These are phyloP conservation scores for Fonsecaea monophora DNA, from an alignment of 2,329 filamentous ascomycete genomes.

Conservation along the genomic window DNA sequence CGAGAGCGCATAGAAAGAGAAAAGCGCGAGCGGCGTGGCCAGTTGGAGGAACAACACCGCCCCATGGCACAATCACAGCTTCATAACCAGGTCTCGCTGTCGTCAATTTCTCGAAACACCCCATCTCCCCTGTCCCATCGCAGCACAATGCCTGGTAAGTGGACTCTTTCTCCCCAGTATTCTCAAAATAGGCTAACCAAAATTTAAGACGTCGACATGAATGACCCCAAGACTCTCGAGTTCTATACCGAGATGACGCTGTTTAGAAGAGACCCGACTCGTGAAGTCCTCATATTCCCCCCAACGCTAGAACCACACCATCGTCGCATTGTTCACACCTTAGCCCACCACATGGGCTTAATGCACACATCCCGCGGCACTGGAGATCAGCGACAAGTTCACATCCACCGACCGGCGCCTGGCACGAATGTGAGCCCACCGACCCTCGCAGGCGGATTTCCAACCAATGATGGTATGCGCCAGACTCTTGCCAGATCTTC, in stretches of 20 bases:
- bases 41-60: constrained; percentile 95
- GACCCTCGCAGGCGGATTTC: constrained; percentile 59
- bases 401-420: constrained; percentile 71
- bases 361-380: constrained; percentile 89
- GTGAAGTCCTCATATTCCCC: constrained; percentile 85
- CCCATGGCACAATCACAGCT: constrained; percentile 69
- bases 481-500: constrained; percentile 89
- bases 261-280: constrained; percentile 79
- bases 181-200: constrained; percentile 43
- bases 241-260: constrained; percentile 90
- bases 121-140: constrained; percentile 71
- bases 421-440: constrained; percentile 65
- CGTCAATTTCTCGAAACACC: constrained; percentile 72
- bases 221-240: constrained; percentile 83
- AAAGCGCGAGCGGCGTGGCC: constrained; percentile 93
- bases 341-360: constrained; percentile 93
- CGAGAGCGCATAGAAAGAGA: constrained; percentile 95
- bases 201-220: constrained; percentile 77
- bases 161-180: constrained; percentile 11
- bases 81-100: constrained; percentile 85
- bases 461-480: constrained; percentile 73
- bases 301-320: constrained; percentile 80
- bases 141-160: constrained; percentile 51
- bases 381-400: constrained; percentile 85
- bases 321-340: constrained; percentile 87